Base-by-base conservation (phyloP, 2,329 filamentous ascomycete species). In the Graphilbum sp. region DNA sequence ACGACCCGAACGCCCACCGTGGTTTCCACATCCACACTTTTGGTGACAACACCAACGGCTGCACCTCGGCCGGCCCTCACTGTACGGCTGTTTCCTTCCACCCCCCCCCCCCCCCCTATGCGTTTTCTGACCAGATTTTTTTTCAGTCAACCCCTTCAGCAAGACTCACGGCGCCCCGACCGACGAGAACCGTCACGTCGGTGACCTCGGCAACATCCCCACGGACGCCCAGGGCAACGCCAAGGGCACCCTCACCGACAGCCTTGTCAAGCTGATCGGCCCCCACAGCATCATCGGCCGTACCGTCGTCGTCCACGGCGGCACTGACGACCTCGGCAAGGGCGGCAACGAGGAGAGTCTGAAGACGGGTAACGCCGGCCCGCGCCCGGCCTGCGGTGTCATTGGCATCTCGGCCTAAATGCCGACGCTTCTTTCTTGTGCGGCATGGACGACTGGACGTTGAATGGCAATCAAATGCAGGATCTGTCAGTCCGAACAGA, bases 31-130 rank as follows among this genome's bases (percentile, higher is more conserved):
- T 98, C 57, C 90, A 98, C 72, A 84, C 90, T 62, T 98, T 94
- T 57, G 90, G 90, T 61, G 90, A 96, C 75, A 96, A 96, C 75
- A 96, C 90, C 72, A 98, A 98, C 67, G 90, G 90, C 62, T 98
- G 90, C 82, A 96, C 88, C 49, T 93, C 83, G 50, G 90, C 90
- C 50, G 90, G 90, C 39, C 88, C 90, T 63, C 90, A 98, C 72
- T 98, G 86, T 93, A 69, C 59, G 83, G 66, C 27, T 13, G 13
- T 34, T 29, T 29, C 13, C 1, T 18, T n/a, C 24, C 17, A 25
- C 13, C 21, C 12, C n/a, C n/a, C n/a, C n/a, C n/a, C n/a, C n/a
- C n/a, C n/a, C n/a, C n/a, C n/a, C n/a, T n/a, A n/a, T n/a, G n/a
- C n/a, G n/a, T n/a, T n/a, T n/a, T n/a, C n/a, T n/a, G n/a, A n/a